Evolutionary conservation across 495 filamentous ascomycete species (phyloP), one percentile per base, ranked within the genome.

Genomic region (Parachaetomium inaequale): DNA sequence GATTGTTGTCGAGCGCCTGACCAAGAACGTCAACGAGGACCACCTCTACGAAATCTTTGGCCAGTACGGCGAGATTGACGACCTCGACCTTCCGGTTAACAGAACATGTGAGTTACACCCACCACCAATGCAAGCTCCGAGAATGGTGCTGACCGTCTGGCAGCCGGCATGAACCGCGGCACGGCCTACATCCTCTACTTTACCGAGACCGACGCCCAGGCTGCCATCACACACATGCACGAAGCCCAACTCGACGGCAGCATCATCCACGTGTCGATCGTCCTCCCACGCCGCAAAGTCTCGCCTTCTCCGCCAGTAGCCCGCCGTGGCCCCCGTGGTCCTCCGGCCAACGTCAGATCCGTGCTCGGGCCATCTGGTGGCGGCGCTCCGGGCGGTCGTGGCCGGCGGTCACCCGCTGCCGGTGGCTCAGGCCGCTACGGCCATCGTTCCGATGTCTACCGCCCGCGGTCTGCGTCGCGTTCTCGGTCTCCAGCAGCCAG

Each of bases 1-100:
- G 91, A 92, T 98, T 62, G 91, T 98, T 17, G 88, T 98, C 34
- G 95, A 98, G 76, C 95, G 94, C 70, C 82, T 98, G 67, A 95
- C 93, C 5, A 96, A 96, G 70, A 99, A 97, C 71, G 87, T 99
- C 65, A 93, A 88, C 55, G 91, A 92, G 66, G 82, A 81, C 28
- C 93, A 98, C 70, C 80, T 99, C 8, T 82, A 83, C 42, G 94
- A 99, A 67, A 96, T 99, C 55, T 99, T 99, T 72, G 88, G 89
- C 19, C 79, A 82, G 42, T 99, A 93, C 75, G 94, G 94, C 32
- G 80, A 84, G 8, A 96, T 99, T 62, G 81, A 87, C 62, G 87
- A 91, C 60, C 70, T 99, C 17, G 92, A 97, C 63, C 81, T 99
- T 65, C 94, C 95, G 0, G 83, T 96, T 70, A 96, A 96, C 71